Base-by-base conservation (phyloP, 176 grass and related monocot species). In the Alloteropsis semialata region DNA sequence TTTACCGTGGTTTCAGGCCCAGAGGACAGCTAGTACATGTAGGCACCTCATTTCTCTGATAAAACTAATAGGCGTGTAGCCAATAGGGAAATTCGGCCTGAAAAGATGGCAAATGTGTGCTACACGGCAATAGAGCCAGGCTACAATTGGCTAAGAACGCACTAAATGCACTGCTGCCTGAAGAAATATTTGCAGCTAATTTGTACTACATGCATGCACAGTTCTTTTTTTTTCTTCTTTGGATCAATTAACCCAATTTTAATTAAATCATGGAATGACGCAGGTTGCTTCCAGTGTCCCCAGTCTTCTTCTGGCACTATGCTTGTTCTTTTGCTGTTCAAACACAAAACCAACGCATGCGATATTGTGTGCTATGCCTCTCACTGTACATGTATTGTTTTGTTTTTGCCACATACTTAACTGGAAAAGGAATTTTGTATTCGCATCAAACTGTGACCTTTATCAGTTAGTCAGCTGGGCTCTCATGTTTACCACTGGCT, bases 351-450 rank as follows among this genome's bases (percentile, higher is more conserved):
- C 18, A 28, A 36, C 36, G 73, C 88, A 90, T 90, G 88, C 57
- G 72, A 82, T 89, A 89, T 85, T 81, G 83, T 72, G 83, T 88
- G 79, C 65, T 72, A 77, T 50, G 43, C 44, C 6, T 54, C 53
- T 27, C 13, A 44, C 79, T 34, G 33, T 50, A 76, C 36, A 39
- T 45, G 6, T 49, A n/a, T 24, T 37, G 34, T 44, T 66, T 59
- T 70, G 5, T 69, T 69, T 60, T 27, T 3, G 6, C 14, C 42
- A 28, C 28, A 38, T 25, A 8, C 0, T 63, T 64, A 50, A 17
- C 19, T 3, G 6, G 24, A 17, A 72, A 28, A 12, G 24, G 25
- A 24, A 13, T 50, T n/a, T 37, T 9, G 1, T 8, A 19, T 28
- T 59, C 75, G 29, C 41, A 49, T 28, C 30, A 27, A 43, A 85